Evolutionary conservation across 805 yeast genomes (phyloP), one percentile per base, ranked within the genome.

Genomic region (Tetrapisispora taiwanensis): DNA sequence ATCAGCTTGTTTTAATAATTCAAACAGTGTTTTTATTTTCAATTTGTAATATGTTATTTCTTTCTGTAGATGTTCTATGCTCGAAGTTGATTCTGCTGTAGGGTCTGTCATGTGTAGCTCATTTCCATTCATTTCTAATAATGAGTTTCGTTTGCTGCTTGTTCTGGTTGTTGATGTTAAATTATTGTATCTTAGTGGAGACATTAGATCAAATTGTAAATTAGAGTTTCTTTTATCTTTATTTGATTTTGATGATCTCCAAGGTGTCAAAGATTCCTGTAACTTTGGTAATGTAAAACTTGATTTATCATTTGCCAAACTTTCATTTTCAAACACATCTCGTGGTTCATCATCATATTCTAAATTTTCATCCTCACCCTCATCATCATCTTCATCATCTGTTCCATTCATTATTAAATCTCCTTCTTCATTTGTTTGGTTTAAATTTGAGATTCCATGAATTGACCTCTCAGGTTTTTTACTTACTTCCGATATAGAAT

Each of bases 11-110:
- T 55, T 56, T 10, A 60, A 46, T 22, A 60, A 40, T 43, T 68
- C 71, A 27, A 62, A 56, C 9, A 68, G 45, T 0, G 68, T 53
- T 20, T 58, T 51, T 4, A 62, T 56, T 42, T 60, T 68, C 19
- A 63, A 58, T 46, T 68, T 71, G 31, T 71, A 63, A 12, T 64
- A 62, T 10, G 72, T 72, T 13, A 75, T 48, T 41, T 73, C 71
- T 39, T 59, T 58, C 41, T 67, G 58, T 38, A 74, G 47, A n/a
- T 59, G 58, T 43, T 67, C 69, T 26, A 68, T 49, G 46, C 69
- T 73, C 18, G 40, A 7, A n/a, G 33, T 7, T 20, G 34, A 30
- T 13, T 39, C 36, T 24, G 39, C 39, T 10, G 50, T 45, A 7
- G 50, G 50, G 3, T 52, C 43, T 1, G 55, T 43, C n/a, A 50